Base-by-base conservation (phyloP, 805 yeast genomes). In the Kuraishia floccosa region DNA sequence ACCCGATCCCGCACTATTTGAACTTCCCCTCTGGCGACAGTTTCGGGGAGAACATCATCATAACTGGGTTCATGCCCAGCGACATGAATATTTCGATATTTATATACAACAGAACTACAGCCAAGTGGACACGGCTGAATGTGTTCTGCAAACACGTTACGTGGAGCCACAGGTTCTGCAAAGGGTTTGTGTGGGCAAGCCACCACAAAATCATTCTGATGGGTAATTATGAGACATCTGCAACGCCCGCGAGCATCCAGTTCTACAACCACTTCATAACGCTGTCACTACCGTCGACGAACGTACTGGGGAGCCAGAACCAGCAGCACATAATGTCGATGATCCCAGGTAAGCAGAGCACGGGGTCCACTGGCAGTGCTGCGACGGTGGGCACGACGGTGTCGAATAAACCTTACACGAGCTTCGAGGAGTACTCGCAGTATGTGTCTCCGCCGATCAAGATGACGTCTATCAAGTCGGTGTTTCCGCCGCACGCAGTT, bases 401-500 rank as follows among this genome's bases (percentile, higher is more conserved):
- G 8, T 21, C 3, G 14, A 27, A 17, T 10, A 9, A 15, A 5
- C 9, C 31, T 9, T 13, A 30, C 27, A 42, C 47, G 7, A 61
- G 68, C 28, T 81, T 80, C 46, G 79, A 70, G 31, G 83, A 73
- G 20, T 82, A 81, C 43, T 77, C 83, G 12, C 74, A 76, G 40
- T 80, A 80, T 48, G 73, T 78, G 17, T 83, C 87, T 0, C 89
- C 89, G 1, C 72, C 75, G 18, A 59, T 72, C 6, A 76, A 73
- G 35, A 65, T 76, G 40, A 71, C 81, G 17, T 73, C 81, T 2
- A 69, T 77, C 24, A 56, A 75, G 28, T 73, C 86, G 1, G 79
- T 77, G 0, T 76, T 81, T 41, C 84, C 87, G 3, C 75, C 84
- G 1, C 72, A 78, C 33, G 86, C 91, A 0, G 76, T 81, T 36